These are phyloP conservation scores for Saccharomycopsis olivae DNA, from an alignment of 805 yeast species.

Conservation along the genomic window DNA sequence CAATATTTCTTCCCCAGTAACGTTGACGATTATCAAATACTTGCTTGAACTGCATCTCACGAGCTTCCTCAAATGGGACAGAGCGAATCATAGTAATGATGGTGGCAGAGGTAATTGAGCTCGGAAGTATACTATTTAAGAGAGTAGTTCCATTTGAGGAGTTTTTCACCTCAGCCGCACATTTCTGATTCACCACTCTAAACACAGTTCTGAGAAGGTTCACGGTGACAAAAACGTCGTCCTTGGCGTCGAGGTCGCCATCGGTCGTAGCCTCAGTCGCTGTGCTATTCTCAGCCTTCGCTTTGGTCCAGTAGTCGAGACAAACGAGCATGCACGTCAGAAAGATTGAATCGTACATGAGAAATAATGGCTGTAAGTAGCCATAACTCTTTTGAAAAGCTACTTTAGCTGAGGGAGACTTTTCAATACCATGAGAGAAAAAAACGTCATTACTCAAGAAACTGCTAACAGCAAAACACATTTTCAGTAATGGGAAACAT, in stretches of 20 bases:
- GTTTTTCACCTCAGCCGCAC: background rate
- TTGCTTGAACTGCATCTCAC: conserved; percentile 41
- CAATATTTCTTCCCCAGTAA: conserved; percentile 36
- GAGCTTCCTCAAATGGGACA: conserved; percentile 37
- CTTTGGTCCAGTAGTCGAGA: conserved; percentile 39
- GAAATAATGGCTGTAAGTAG: background rate
- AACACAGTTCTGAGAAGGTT: conserved; percentile 33
- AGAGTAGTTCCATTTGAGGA: background rate
- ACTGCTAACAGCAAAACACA: conserved; percentile 26
- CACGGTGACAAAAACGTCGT: conserved; percentile 42
- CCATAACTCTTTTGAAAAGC: background rate
- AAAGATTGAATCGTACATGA: conserved; percentile 3
- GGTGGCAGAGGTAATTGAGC: conserved; percentile 13
- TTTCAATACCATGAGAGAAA: conserved; percentile 2
- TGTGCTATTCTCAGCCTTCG: conserved; percentile 49
- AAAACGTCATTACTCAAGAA: conserved; percentile 22
- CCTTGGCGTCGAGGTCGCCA: conserved; percentile 38
- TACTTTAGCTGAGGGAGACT: background rate
- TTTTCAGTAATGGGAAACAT: conserved; percentile 39
- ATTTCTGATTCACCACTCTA: conserved; percentile 20
- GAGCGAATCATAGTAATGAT: conserved; percentile 29
- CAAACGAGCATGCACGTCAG: conserved; percentile 32
- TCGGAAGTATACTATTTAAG: background rate
- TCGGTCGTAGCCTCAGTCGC: too few relatives aligned
- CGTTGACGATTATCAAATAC: conserved; percentile 29